These are phyloP conservation scores for Collybia nuda DNA, from an alignment of 768 basidiomycete genomes.

Conservation along the genomic window DNA sequence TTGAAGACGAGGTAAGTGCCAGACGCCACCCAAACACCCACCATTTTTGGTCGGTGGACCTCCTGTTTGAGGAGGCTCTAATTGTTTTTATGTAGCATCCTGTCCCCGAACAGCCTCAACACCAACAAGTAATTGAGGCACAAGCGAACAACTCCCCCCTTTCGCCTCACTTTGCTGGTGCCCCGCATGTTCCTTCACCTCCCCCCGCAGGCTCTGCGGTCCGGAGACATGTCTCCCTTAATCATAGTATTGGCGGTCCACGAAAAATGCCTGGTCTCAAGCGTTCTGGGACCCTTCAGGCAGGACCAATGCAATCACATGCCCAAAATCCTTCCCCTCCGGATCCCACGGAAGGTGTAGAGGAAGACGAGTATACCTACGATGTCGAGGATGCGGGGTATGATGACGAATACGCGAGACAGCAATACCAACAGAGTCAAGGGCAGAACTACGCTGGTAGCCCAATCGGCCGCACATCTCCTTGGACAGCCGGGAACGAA, in stretches of 20 bases:
- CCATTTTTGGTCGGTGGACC: no score
- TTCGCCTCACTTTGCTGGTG: conserved; percentile 56
- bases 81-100: conserved; percentile 14
- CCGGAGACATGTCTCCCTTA: conserved; percentile 79
- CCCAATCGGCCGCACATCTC: conserved; percentile 61
- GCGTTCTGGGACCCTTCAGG: conserved; percentile 76
- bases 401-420: conserved; percentile 57
- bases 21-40: background rate
- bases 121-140: conserved; percentile 50
- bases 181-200: conserved; percentile 60
- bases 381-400: conserved; percentile 52
- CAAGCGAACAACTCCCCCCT: conserved; percentile 55
- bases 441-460: conserved; percentile 47
- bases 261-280: conserved; percentile 60
- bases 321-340: conserved; percentile 38
- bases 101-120: conserved; percentile 30
- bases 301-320: conserved; percentile 37
- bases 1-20: conserved; percentile 65
- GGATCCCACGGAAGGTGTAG: conserved; percentile 35
- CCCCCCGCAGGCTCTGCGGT: conserved; percentile 72
- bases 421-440: conserved; percentile 33
- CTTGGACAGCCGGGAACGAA: conserved; percentile 64
- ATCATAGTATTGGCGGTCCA: conserved; percentile 58
- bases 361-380: conserved; percentile 57
- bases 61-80: no score